phyloP scores from a whole-genome alignment of 176 grass and related monocot species.

The Aegilops longissima region DNA sequence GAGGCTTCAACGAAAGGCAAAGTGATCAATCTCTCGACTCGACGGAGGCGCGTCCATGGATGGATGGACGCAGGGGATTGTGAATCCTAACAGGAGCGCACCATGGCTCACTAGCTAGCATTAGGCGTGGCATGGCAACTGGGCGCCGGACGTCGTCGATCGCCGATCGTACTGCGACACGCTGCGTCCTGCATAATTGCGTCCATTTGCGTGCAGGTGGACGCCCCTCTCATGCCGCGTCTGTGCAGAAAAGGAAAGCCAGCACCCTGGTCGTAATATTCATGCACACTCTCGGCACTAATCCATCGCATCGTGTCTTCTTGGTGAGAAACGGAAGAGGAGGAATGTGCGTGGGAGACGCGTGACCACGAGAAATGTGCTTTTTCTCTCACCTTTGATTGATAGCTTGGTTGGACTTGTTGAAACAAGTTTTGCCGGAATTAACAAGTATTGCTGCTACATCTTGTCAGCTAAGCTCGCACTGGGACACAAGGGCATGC shows the following conservation, averaged over 20 bases:
- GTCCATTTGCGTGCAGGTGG: conserved; percentile 20
- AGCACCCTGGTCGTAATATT: not conserved
- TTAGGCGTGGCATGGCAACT: not conserved
- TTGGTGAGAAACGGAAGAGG: not conserved
- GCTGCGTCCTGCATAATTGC: conserved; percentile 9
- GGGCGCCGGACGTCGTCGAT: not conserved
- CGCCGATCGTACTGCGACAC: not conserved
- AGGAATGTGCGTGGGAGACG: not conserved
- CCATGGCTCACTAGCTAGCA: conserved; percentile 17
- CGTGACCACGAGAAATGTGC: not conserved
- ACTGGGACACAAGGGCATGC: not conserved
- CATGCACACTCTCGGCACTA: not conserved
- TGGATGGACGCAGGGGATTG: not conserved
- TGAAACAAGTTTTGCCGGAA: not conserved
- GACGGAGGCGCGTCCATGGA: not conserved
- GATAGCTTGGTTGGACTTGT: not conserved
- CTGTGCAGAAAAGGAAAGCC: not conserved
- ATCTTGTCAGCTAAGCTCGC: conserved; percentile 18
- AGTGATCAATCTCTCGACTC: not conserved
- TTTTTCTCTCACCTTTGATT: not conserved
- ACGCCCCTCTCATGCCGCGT: not conserved
- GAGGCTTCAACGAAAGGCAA: not conserved
- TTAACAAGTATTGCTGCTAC: not conserved
- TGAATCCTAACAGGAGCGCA: conserved; percentile 50
- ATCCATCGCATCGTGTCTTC: not conserved